These are phyloP conservation scores for Globisporangium cederbergense DNA, from an alignment of 352 stramenopile genomes.

Conservation along the genomic window DNA sequence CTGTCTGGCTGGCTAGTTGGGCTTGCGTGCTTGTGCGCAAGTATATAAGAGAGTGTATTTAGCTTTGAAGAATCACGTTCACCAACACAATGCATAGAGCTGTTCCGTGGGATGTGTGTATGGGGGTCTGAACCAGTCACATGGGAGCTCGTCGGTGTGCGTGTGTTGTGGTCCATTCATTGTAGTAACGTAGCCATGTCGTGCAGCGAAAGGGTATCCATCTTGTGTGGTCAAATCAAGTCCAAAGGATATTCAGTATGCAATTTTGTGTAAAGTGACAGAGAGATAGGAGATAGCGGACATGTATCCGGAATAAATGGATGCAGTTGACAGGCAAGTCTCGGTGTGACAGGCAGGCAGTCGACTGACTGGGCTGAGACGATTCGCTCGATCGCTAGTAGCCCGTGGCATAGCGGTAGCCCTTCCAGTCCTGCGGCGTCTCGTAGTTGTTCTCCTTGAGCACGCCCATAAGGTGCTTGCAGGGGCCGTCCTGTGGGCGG, in stretches of 20 bases:
- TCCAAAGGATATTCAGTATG: neutral
- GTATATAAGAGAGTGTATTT: conserved; percentile 6
- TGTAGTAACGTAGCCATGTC: conserved; percentile 1
- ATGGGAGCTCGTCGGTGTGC: neutral
- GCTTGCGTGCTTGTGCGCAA: conserved; percentile 4
- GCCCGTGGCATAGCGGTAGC: conserved; percentile 85
- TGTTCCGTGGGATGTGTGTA: neutral
- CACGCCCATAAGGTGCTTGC: conserved; percentile 87
- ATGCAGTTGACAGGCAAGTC: neutral
- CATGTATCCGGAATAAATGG: neutral
- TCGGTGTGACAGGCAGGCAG: neutral
- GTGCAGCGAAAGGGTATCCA: neutral
- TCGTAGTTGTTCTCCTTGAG: conserved; percentile 84
- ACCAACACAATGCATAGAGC: neutral
- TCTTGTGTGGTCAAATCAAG: neutral
- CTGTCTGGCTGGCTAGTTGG: neutral
- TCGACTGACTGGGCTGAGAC: neutral
- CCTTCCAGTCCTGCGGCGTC: conserved; percentile 90
- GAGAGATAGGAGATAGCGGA: neutral
- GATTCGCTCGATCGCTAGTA: conserved; percentile 32
- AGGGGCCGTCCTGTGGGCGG: conserved; percentile 86
- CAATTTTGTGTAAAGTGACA: neutral
- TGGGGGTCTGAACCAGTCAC: neutral
- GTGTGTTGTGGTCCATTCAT: neutral
- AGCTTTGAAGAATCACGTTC: neutral